phyloP scores from a whole-genome alignment of 208 protist genomes.

The Balamuthia mandrillaris region DNA sequence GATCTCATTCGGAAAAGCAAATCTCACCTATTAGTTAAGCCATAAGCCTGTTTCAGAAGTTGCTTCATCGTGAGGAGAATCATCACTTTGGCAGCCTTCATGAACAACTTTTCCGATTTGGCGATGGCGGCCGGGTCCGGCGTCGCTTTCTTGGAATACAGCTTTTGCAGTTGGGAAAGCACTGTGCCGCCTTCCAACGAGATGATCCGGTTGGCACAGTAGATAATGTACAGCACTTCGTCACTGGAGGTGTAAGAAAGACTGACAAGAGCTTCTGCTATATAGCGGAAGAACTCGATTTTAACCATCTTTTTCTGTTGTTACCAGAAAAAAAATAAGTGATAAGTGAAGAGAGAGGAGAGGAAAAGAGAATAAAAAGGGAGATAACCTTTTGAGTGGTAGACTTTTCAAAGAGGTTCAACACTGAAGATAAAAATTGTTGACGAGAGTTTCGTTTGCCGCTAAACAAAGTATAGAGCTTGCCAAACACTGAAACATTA shows the following conservation, averaged over 20 bases:
- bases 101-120: not conserved
- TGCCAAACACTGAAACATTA: not conserved
- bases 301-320: too few relatives aligned
- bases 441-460: conserved; percentile 22
- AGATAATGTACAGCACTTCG: conserved; percentile 28
- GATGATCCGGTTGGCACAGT: conserved; percentile 1
- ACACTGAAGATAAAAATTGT: not conserved
- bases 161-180: not conserved
- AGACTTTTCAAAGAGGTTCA: conserved; percentile 30
- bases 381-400: not conserved
- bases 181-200: conserved; percentile 9
- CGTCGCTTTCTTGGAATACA: not conserved
- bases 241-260: conserved; percentile 23
- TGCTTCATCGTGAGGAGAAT: conserved; percentile 23
- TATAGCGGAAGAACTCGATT: conserved; percentile 28
- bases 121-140: not conserved
- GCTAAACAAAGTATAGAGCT: conserved; percentile 34
- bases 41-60: conserved; percentile 21
- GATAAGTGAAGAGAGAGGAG: not conserved
- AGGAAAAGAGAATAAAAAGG: not conserved
- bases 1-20: not conserved
- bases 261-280: conserved; percentile 25
- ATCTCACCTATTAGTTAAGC: conserved; percentile 4
- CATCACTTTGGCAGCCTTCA: conserved; percentile 19
- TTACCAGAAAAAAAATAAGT: not conserved